Conservation (phyloP, 345 rosid species). For the Jatropha curcas region DNA sequence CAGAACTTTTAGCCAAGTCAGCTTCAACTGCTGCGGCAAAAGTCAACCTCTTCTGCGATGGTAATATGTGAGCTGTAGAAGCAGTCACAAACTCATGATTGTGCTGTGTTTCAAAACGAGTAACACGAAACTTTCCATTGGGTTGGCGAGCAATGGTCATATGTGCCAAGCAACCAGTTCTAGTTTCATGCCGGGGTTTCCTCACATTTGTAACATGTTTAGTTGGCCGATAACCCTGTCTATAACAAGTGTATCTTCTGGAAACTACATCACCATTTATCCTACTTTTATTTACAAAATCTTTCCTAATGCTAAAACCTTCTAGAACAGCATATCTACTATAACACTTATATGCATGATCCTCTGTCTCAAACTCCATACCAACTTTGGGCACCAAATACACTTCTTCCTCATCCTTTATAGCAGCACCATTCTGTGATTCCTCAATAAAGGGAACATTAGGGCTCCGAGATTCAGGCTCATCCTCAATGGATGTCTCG, state of each 20-base stretch:
- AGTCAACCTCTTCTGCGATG: slow-evolving; percentile 38
- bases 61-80: slow-evolving; percentile 30
- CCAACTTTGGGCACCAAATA: slow-evolving; percentile 30
- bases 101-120: slow-evolving; percentile 35
- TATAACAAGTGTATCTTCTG: slow-evolving; percentile 39
- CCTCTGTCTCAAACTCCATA: slow-evolving; percentile 40
- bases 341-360: slow-evolving; percentile 34
- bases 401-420: slow-evolving; percentile 22
- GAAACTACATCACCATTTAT: slow-evolving; percentile 33
- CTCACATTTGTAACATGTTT: slow-evolving; percentile 25
- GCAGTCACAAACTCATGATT: slow-evolving; percentile 39
- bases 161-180: slow-evolving; percentile 45
- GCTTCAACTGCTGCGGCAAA: slow-evolving; percentile 40
- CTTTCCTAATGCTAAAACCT: slow-evolving; percentile 42
- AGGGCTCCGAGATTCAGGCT: slow-evolving; percentile 14
- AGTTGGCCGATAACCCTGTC: slow-evolving; percentile 34
- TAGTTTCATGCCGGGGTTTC: slow-evolving; percentile 37
- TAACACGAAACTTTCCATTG: slow-evolving; percentile 37
- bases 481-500: slow-evolving; percentile 17
- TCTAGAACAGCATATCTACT: slow-evolving; percentile 36
- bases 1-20: slow-evolving; percentile 28
- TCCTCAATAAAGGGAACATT: slow-evolving; percentile 3
- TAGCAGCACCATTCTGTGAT: not conserved
- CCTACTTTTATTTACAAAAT: slow-evolving; percentile 40
- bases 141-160: slow-evolving; percentile 41